phyloP scores from a whole-genome alignment of 2,329 filamentous ascomycete genomes.

The Neofusicoccum ribis region DNA sequence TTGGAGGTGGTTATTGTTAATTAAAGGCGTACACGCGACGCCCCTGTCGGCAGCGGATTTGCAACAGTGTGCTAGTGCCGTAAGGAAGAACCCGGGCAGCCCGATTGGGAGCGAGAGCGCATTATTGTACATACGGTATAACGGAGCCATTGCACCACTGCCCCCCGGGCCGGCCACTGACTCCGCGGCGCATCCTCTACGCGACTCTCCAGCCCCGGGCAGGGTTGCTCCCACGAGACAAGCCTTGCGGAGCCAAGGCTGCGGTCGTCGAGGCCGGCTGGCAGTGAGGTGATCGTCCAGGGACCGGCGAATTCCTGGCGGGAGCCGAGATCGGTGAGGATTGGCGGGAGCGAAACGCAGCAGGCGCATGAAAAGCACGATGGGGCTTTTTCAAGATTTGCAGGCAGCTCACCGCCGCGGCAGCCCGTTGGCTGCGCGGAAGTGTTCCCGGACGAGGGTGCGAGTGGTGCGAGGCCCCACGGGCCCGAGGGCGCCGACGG shows the following conservation, averaged over 20 bases:
- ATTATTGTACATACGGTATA: not conserved
- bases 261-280: not conserved
- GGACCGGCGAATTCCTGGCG: no score
- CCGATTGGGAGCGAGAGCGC: not conserved
- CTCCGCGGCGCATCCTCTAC: not conserved
- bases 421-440: not conserved
- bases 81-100: not conserved
- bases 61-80: not conserved
- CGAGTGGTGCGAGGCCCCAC: not conserved
- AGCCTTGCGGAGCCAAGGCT: no score
- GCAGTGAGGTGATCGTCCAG: not conserved
- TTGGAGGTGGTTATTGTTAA: not conserved
- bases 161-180: not conserved
- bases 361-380: not conserved
- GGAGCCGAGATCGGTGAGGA: not conserved
- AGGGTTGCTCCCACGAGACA: not conserved
- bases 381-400: not conserved
- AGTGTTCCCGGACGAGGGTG: not conserved
- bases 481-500: not conserved
- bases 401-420: not conserved
- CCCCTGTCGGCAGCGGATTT: not conserved
- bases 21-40: not conserved
- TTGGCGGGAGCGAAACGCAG: not conserved
- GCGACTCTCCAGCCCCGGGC: no score
- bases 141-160: not conserved